Evolutionary conservation across 1,284 basidiomycete genomes (phyloP).

Genomic region (Naganishia liquefaciens): DNA sequence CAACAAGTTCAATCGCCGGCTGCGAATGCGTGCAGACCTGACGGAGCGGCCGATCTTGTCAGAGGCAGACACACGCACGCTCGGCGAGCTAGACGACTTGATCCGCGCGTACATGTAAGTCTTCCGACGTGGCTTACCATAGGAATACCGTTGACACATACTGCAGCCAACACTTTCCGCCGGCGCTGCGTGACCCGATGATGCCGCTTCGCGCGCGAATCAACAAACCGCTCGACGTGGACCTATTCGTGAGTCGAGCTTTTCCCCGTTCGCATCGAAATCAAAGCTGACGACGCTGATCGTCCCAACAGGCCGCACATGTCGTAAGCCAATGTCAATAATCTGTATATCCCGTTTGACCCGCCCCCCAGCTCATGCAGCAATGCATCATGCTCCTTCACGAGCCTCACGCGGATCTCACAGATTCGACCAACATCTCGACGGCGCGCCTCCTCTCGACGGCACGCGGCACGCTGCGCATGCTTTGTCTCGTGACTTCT

Average conservation of each 20-base stretch:
- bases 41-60: neutral
- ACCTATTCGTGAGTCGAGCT: slow-evolving; percentile 45
- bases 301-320: slow-evolving; percentile 19
- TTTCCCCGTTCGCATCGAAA: slow-evolving; percentile 42
- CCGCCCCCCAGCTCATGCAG: slow-evolving; percentile 40
- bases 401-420: slow-evolving; percentile 46
- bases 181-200: slow-evolving; percentile 43
- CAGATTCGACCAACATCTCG: slow-evolving; percentile 45
- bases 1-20: slow-evolving; percentile 42
- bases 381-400: slow-evolving; percentile 49
- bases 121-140: neutral
- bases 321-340: slow-evolving; percentile 42
- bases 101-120: slow-evolving; percentile 38
- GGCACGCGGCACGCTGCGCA: slow-evolving; percentile 44
- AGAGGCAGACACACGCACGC: slow-evolving; percentile 44
- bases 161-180: slow-evolving; percentile 40
- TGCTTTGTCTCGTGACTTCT: slow-evolving; percentile 46
- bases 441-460: slow-evolving; percentile 44
- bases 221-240: slow-evolving; percentile 39
- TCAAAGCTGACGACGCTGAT: slow-evolving; percentile 30
- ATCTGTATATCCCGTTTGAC: slow-evolving; percentile 1
- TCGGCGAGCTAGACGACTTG: slow-evolving; percentile 40
- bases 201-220: slow-evolving; percentile 36
- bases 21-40: slow-evolving; percentile 19
- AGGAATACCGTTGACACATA: too few species aligned